Base-by-base conservation (phyloP, 768 basidiomycete species). In the Lactifluus volemus region DNA sequence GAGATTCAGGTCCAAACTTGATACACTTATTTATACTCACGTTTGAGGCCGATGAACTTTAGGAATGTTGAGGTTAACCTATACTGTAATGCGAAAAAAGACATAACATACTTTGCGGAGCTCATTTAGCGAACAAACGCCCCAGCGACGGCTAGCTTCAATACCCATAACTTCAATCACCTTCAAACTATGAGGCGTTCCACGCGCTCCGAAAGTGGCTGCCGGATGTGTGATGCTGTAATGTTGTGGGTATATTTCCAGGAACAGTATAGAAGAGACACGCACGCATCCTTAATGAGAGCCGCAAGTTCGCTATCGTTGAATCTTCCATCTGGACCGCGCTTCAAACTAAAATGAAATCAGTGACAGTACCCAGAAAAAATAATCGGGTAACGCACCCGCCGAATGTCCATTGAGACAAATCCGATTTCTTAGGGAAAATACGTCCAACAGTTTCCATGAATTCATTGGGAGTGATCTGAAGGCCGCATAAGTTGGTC, bases 81-180 rank as follows among this genome's bases (percentile, higher is more conserved):
- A 15, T 10, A 25, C 25, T 10, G 11, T 5, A 21, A 11, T 5
- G 14, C 19, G 32, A 32, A 19, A n/a, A 51, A 39, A 25, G n/a
- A 6, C 6, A 11, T 17, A 38, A 52, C 72, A 55, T 61, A 79
- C 81, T 78, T 79, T 84, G 58, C 90, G 77, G 73, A 93, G 93
- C 61, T 92, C 90, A 64, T 93, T 93, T 63, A 93, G 70, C 2
- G 86, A 84, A 69, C 90, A 92, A 19, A 86, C 84, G 50, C 89
- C 90, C 90, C 90, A 94, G 21, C 69, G 65, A 34, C 91, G 80
- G 68, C 81, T 86, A 59, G 85, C 78, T 66, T 88, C 83, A 49
- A 93, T 92, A 45, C 89, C 89, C 88, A 93, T 87, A 44, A 92
- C 77, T 69, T 94, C 92, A 63, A 91, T 81, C 29, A 91, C 68